A percentile compares a stretch with the other conserved stretches of the same genome.
Evolutionary conservation across 164 flowering plant genomes (phyloP).

Genomic region (Magnolia changhungtana): DNA sequence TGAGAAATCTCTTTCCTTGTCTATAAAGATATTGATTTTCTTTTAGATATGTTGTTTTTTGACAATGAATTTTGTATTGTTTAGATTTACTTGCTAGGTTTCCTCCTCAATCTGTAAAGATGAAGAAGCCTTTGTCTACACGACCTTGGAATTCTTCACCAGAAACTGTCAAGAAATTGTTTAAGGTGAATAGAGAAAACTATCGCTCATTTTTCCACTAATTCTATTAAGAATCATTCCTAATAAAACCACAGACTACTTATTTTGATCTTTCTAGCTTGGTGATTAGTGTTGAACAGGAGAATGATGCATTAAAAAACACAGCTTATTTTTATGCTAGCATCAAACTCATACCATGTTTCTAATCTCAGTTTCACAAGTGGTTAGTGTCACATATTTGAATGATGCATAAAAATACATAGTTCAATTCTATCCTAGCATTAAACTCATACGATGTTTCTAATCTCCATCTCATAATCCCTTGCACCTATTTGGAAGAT

Average conservation of each 20-base stretch:
- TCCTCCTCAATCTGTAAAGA: slow-evolving; percentile 80
- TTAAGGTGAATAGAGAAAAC: slow-evolving; percentile 57
- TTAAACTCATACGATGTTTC: not conserved
- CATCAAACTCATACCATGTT: not conserved
- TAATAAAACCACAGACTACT: not conserved
- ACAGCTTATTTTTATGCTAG: not conserved
- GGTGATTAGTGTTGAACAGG: not conserved
- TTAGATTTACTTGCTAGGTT: slow-evolving; percentile 81
- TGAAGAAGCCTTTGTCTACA: slow-evolving; percentile 66
- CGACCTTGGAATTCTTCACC: slow-evolving; percentile 88
- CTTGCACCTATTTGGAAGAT: too few relatives aligned
- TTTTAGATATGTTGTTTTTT: not conserved
- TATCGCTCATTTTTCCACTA: not conserved
- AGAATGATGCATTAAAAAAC: not conserved
- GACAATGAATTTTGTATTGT: slow-evolving; percentile 16
- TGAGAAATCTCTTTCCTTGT: not conserved
- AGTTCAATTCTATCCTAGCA: not conserved
- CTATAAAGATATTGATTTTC: not conserved
- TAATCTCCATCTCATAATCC: too few relatives aligned
- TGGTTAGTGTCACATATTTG: too few relatives aligned
- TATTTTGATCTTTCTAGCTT: not conserved
- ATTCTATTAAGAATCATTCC: not conserved
- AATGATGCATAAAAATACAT: not conserved
- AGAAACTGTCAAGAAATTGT: slow-evolving; percentile 72
- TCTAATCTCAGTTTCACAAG: not conserved